Conservation (phyloP, 805 yeast genomes). For the Kregervanrija delftensis region DNA sequence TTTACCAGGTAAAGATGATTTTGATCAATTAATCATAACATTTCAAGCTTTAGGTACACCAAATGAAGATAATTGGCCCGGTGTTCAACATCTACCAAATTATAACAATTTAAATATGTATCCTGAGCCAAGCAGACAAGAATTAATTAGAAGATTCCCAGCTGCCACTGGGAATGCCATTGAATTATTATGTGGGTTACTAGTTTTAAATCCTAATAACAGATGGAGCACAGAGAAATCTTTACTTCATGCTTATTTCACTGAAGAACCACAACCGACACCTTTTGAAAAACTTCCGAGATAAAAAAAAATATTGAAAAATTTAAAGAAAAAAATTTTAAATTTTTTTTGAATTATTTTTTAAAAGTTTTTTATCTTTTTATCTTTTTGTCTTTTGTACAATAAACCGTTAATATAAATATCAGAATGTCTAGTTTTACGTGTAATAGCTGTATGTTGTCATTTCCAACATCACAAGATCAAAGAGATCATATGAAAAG, state of each 20-base stretch:
- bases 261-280: slow-evolving; percentile 70
- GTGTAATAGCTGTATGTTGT: slow-evolving; percentile 85
- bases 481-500: slow-evolving; percentile 95
- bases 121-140: slow-evolving; percentile 78
- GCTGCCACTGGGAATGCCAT: slow-evolving; percentile 87
- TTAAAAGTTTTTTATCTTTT: background rate
- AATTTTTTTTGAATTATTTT: background rate
- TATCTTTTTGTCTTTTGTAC: background rate
- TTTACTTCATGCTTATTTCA: slow-evolving; percentile 58
- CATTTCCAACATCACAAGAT: slow-evolving; percentile 70
- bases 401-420: background rate
- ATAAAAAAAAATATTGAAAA: slow-evolving; percentile 17
- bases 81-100: slow-evolving; percentile 70
- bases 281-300: slow-evolving; percentile 55
- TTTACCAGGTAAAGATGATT: slow-evolving; percentile 85
- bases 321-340: background rate
- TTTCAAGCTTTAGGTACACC: slow-evolving; percentile 96
- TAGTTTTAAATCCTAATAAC: slow-evolving; percentile 70
- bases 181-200: slow-evolving; percentile 65
- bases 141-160: slow-evolving; percentile 72
- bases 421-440: slow-evolving; percentile 31
- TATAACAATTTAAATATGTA: slow-evolving; percentile 69
- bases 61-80: slow-evolving; percentile 86
- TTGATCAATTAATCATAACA: slow-evolving; percentile 88
- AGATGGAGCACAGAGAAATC: slow-evolving; percentile 63